These are phyloP conservation scores for Eucalyptus rudis DNA, from an alignment of 345 rosid genomes.

Conservation along the genomic window DNA sequence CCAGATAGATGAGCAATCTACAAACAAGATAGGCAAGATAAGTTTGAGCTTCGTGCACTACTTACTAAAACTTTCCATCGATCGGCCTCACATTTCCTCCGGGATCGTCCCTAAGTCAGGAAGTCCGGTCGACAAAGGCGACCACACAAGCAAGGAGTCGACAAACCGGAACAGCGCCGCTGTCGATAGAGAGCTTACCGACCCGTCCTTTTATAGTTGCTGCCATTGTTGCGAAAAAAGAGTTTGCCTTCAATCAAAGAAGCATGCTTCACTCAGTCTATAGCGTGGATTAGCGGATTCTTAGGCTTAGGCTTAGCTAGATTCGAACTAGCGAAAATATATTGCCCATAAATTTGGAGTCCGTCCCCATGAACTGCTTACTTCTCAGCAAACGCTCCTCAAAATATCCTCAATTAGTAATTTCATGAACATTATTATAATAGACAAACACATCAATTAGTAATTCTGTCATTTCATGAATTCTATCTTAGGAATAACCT, in stretches of 20 bases:
- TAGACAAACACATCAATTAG: not conserved
- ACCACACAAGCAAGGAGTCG: not conserved
- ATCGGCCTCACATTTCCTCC: not conserved
- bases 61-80: not conserved
- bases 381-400: not conserved
- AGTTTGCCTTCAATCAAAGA: not conserved
- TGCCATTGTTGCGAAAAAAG: not conserved
- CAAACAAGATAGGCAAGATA: not conserved
- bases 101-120: not conserved
- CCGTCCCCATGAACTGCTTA: not conserved
- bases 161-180: not conserved
- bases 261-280: not conserved
- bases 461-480: not conserved
- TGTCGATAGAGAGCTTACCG: not conserved
- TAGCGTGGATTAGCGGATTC: not conserved
- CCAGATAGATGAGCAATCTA: not conserved
- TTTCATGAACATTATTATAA: not conserved
- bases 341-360: not conserved
- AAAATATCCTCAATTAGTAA: not conserved
- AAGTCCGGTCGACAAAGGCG: not conserved
- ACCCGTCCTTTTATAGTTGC: not conserved
- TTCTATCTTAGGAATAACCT: not conserved
- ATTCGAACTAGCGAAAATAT: not conserved
- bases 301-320: not conserved
- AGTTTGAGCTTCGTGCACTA: not conserved